A percentile compares a stretch with the other conserved stretches of the same genome.
Evolutionary conservation across 2,329 filamentous ascomycete genomes (phyloP).

Genomic region (Colletotrichum siamense): DNA sequence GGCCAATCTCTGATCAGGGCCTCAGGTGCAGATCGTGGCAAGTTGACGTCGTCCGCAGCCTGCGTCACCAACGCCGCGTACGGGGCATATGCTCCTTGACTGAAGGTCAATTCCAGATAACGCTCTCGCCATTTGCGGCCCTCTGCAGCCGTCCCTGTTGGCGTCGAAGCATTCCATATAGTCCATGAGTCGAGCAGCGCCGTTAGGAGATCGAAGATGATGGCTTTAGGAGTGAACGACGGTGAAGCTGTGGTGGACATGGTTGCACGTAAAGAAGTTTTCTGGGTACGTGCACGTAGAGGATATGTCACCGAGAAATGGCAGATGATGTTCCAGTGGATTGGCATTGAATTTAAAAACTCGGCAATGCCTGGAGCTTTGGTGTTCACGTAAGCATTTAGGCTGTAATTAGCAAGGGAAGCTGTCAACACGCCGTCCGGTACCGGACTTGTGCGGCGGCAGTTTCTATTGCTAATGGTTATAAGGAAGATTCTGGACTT

Average conservation of each 20-base stretch:
- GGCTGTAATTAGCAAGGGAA: not conserved
- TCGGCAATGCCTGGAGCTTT: not conserved
- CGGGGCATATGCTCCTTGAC: not conserved
- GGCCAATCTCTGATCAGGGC: not conserved
- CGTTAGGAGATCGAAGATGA: not conserved
- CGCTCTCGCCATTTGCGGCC: not conserved
- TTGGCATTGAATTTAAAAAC: not conserved
- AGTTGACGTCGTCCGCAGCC: not conserved
- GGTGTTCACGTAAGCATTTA: not conserved
- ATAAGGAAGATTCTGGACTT: not conserved
- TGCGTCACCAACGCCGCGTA: not conserved
- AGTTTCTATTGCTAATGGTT: not conserved
- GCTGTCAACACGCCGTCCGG: not conserved
- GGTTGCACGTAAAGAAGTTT: not conserved
- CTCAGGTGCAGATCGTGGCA: not conserved
- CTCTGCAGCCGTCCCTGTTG: not conserved
- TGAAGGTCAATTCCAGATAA: not conserved
- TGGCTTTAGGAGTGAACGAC: not conserved
- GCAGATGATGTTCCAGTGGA: not conserved
- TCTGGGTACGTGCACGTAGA: not conserved
- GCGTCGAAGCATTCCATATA: not conserved
- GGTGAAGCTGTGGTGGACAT: not conserved
- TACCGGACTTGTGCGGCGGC: not conserved
- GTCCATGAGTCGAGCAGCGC: not conserved
- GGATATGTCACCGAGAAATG: not conserved